Percentiles rank a stretch among this genome's conserved stretches.
Evolutionary conservation across 169 alveolate genomes (phyloP).

Genomic region (Eimeria brunetti): DNA sequence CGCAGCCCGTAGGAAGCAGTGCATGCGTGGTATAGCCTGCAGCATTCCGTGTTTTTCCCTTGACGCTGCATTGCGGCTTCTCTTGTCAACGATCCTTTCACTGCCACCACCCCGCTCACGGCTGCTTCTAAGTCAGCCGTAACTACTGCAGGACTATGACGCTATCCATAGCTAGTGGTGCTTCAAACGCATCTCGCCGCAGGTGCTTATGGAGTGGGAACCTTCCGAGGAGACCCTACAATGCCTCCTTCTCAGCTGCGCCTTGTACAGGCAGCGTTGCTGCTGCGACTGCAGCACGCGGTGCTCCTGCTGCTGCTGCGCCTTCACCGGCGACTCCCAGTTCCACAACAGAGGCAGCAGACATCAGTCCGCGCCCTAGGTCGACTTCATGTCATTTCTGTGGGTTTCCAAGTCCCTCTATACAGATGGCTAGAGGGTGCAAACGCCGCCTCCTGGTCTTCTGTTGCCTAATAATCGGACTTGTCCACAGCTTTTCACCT

Average conservation of each 20-base stretch:
- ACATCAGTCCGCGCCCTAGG: not conserved
- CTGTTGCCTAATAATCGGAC: not conserved
- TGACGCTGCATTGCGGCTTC: not conserved
- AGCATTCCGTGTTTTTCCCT: not conserved
- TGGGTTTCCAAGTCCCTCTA: not conserved
- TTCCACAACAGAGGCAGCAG: conserved; percentile 23
- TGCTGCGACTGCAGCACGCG: conserved; percentile 19
- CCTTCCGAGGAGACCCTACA: not conserved
- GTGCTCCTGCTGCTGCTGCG: not conserved
- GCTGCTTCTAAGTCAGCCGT: not conserved
- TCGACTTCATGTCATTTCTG: not conserved
- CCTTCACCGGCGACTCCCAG: not conserved
- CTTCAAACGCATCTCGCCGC: not conserved
- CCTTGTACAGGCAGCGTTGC: not conserved
- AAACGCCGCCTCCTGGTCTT: not conserved
- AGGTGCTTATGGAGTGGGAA: not conserved
- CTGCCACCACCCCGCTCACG: not conserved
- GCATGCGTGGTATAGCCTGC: conserved; percentile 32
- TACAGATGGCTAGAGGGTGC: not conserved
- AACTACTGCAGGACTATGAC: not conserved
- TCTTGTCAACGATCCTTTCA: not conserved
- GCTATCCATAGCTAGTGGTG: not conserved
- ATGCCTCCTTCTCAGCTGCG: not conserved
- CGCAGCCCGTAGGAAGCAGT: conserved; percentile 1
- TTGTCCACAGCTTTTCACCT: not conserved